Evolutionary conservation across 208 protist species (phyloP).

Genomic region (Kentomonas sorsogonicus): DNA sequence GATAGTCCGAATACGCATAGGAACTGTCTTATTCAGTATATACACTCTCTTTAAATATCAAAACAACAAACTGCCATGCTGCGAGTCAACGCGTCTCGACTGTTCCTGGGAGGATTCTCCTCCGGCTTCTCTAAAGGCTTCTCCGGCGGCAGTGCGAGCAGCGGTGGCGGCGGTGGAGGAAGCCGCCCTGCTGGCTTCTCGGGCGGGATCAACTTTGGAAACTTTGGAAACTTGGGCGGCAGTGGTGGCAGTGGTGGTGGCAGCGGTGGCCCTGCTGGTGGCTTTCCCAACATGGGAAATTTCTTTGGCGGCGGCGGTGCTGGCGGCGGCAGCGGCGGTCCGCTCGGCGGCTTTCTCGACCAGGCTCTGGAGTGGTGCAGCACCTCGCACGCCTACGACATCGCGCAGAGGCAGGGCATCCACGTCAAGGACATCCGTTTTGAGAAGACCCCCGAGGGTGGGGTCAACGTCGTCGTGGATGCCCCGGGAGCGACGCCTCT

Average conservation of each 20-base stretch:
- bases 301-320: slow-evolving; percentile 9
- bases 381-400: slow-evolving; percentile 67
- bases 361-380: slow-evolving; percentile 87
- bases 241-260: slow-evolving; percentile 13
- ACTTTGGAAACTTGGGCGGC: slow-evolving; percentile 1
- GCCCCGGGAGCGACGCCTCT: slow-evolving; percentile 71
- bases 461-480: slow-evolving; percentile 76
- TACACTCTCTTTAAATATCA: no score
- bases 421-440: slow-evolving; percentile 76
- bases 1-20: no score
- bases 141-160: slow-evolving; percentile 6
- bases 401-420: slow-evolving; percentile 66
- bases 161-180: slow-evolving; percentile 6
- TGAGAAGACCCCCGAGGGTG: slow-evolving; percentile 62
- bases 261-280: slow-evolving; percentile 9
- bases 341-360: slow-evolving; percentile 65
- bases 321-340: slow-evolving; percentile 23
- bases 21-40: no score
- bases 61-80: no score
- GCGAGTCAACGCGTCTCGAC: no score
- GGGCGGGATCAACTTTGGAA: slow-evolving; percentile 1
- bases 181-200: slow-evolving; percentile 1
- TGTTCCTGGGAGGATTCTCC: slow-evolving; percentile 39
- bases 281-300: slow-evolving; percentile 10
- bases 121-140: slow-evolving; percentile 35